A percentile compares a stretch with the other conserved stretches of the same genome.
phyloP scores from a whole-genome alignment of 768 basidiomycete species.

The Tremella fuciformis region DNA sequence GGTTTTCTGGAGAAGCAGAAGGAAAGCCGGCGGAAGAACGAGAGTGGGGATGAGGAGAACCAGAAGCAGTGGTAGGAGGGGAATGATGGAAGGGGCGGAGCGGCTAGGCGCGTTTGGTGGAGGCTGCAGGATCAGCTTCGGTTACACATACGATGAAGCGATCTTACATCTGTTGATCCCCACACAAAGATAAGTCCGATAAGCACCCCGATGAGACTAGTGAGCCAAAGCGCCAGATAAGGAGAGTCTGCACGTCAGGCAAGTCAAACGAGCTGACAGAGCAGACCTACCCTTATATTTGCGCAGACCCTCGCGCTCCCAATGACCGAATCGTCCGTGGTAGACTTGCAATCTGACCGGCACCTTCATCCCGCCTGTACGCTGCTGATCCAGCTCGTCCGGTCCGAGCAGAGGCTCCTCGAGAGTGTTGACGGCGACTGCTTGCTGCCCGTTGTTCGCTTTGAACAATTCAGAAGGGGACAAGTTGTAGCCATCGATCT shows the following conservation, averaged over 20 bases:
- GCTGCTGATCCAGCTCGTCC: slow-evolving; percentile 27
- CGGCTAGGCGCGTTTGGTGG: slow-evolving; percentile 23
- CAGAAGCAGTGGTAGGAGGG: slow-evolving; percentile 43
- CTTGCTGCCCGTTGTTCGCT: slow-evolving; percentile 9
- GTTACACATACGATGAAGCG: background rate
- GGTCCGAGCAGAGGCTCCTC: slow-evolving; percentile 43
- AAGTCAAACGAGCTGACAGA: background rate
- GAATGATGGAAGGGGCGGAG: slow-evolving; percentile 45
- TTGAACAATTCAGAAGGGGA: slow-evolving; percentile 31
- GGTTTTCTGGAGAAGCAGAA: slow-evolving; percentile 67
- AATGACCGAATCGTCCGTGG: slow-evolving; percentile 44
- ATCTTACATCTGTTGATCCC: slow-evolving; percentile 48
- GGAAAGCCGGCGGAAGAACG: slow-evolving; percentile 43
- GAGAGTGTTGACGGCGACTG: slow-evolving; percentile 14
- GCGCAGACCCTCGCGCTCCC: slow-evolving; percentile 40
- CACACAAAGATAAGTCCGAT: slow-evolving; percentile 48
- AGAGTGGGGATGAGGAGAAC: slow-evolving; percentile 40
- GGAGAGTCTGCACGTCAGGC: slow-evolving; percentile 33
- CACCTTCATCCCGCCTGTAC: slow-evolving; percentile 19
- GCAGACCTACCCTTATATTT: slow-evolving; percentile 46
- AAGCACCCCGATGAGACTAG: slow-evolving; percentile 40
- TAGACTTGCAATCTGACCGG: slow-evolving; percentile 40
- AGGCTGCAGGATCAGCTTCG: slow-evolving; percentile 23
- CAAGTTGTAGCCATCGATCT: slow-evolving; percentile 27
- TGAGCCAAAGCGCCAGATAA: slow-evolving; percentile 47